Percentiles rank a stretch among this genome's conserved stretches.
Conservation (phyloP, 768 basidiomycete genomes). For the Scleroderma citrinum region DNA sequence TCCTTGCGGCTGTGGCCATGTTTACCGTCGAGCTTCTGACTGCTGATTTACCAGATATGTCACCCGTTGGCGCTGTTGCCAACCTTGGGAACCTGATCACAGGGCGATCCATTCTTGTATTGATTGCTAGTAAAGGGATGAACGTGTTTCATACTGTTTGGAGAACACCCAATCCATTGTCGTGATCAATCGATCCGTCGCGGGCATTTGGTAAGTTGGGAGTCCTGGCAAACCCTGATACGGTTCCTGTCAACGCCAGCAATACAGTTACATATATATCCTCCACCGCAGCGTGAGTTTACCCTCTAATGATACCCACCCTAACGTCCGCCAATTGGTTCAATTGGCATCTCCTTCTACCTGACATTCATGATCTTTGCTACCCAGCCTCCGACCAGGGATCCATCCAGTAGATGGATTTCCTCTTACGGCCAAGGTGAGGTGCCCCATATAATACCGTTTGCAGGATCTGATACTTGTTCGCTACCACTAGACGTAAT, state of each 20-base stretch:
- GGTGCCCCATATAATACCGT: slow-evolving; percentile 26
- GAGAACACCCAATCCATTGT: slow-evolving; percentile 19
- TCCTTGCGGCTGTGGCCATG: slow-evolving; percentile 6
- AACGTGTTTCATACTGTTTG: slow-evolving; percentile 28
- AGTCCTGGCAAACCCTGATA: slow-evolving; percentile 23
- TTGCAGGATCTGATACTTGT: slow-evolving; percentile 22
- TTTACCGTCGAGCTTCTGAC: slow-evolving; percentile 3
- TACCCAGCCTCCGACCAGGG: slow-evolving; percentile 24
- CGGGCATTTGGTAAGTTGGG: slow-evolving; percentile 30
- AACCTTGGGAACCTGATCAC: slow-evolving; percentile 15
- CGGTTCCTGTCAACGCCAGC: slow-evolving; percentile 24
- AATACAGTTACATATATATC: slow-evolving; percentile 28
- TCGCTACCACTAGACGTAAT: slow-evolving; percentile 16
- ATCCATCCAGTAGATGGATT: slow-evolving; percentile 16
- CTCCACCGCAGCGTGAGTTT: slow-evolving; percentile 12
- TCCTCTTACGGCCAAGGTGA: slow-evolving; percentile 7
- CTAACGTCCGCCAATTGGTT: slow-evolving; percentile 7
- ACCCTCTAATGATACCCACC: slow-evolving; percentile 24
- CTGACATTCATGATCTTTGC: slow-evolving; percentile 27
- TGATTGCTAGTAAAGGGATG: slow-evolving; percentile 13
- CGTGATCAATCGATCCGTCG: slow-evolving; percentile 21
- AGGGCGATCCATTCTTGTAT: slow-evolving; percentile 21
- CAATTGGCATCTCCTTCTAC: slow-evolving; percentile 16
- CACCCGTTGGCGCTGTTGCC: slow-evolving; percentile 10
- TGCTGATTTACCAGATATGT: slow-evolving; percentile 33